phyloP scores from a whole-genome alignment of 805 yeast species.

The Hanseniaspora thailandica region DNA sequence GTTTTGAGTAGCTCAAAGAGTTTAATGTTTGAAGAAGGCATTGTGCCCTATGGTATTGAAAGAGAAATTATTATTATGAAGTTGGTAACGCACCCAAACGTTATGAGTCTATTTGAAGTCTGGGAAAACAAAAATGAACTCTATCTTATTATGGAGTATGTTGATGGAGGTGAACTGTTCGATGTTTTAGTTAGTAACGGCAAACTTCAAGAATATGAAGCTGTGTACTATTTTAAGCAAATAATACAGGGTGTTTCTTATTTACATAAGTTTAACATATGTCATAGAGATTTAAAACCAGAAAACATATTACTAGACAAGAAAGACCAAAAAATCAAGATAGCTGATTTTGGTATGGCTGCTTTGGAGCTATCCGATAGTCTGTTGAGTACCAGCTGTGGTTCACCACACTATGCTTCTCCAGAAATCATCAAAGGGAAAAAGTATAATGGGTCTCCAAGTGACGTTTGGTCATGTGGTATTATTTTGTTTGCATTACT shows the following conservation, averaged over 20 bases:
- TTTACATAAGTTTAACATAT: conserved; percentile 68
- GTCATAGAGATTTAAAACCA: conserved; percentile 75
- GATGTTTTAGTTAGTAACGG: conserved; percentile 61
- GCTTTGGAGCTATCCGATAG: conserved; percentile 64
- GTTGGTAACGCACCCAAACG: conserved; percentile 83
- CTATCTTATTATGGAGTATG: conserved; percentile 66
- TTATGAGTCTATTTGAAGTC: conserved; percentile 86
- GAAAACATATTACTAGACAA: conserved; percentile 64
- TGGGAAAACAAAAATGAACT: conserved; percentile 94
- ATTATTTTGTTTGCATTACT: conserved; percentile 66
- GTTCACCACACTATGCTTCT: conserved; percentile 81
- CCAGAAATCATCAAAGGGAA: conserved; percentile 75
- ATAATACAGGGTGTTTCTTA: conserved; percentile 67
- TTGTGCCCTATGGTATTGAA: conserved; percentile 89
- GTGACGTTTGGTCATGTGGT: conserved; percentile 85
- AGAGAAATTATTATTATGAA: conserved; percentile 97
- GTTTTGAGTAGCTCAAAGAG: conserved; percentile 16
- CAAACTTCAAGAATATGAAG: conserved; percentile 51
- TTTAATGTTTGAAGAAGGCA: conserved; percentile 38
- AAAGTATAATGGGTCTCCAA: conserved; percentile 70
- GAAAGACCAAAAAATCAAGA: conserved; percentile 50
- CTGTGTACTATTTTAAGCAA: conserved; percentile 65
- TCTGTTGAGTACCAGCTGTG: conserved; percentile 69
- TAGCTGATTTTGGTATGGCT: conserved; percentile 87
- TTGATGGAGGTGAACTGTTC: conserved; percentile 79